Evolutionary conservation across 495 filamentous ascomycete genomes (phyloP), one percentile per base, ranked within the genome.

Genomic region (Margaritispora aquatica): DNA sequence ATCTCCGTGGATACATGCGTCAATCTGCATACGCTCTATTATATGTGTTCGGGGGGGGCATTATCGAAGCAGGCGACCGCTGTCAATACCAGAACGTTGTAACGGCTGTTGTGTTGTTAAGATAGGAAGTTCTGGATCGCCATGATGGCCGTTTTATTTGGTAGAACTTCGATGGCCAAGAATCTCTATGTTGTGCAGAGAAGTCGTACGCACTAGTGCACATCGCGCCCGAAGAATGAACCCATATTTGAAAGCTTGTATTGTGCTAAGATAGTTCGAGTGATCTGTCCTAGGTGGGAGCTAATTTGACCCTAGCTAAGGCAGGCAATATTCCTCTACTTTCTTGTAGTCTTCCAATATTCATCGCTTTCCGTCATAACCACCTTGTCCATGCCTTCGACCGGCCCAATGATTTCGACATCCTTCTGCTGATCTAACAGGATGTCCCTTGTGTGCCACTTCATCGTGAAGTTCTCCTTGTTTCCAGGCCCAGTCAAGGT

Each of bases 391-490:
- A 77, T 75, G 11, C 69, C 74, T 31, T 64, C 69, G 24, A 76
- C 63, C 3, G 78, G 77, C 26, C 77, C 79, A 51, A 80, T 65
- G 38, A 81, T 74, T 66, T 81, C 73, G 21, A 81, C 69, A 49
- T 65, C 58, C 57, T 71, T 74, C 67, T 80, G 78, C 26, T 75
- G 75, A 20, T 62, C 71, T 47, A 63, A 65, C 58, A 80, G 68
- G 21, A 82, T 66, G 31, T 74, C 70, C 8, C 74, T 74, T 53
- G 78, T 79, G 54, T 75, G 75, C 70, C 78, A 69, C 34, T 74
- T 70, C 70, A 83, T 71, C 4, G 79, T 81, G 52, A 81, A 75
- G 58, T 83, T 83, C 63, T 78, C 75, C 59, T 68, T 66, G 55
- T 83, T 81, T 1, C 74, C 77, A 22, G 62, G 66, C 1, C 77